Evolutionary conservation across 1,284 basidiomycete genomes (phyloP), one percentile per base, ranked within the genome.

Genomic region (Polyporus tsugae): DNA sequence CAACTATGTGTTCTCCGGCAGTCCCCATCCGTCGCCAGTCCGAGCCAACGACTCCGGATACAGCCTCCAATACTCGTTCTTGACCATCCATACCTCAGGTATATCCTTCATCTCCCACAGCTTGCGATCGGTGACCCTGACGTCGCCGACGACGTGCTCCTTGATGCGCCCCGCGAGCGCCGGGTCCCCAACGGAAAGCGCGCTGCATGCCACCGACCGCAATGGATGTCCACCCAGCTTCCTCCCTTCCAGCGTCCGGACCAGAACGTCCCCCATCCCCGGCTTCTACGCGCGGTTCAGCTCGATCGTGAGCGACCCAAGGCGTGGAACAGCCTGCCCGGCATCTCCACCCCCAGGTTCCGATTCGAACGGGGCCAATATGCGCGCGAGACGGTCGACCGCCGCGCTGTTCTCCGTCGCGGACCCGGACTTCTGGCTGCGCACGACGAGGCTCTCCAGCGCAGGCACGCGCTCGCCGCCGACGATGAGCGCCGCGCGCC

Each of bases 371-470:
- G 46, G 22, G n/a, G 22, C 10, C 46, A 49, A 11, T 9, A 10
- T 22, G 46, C 46, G 46, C 46, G 46, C 46, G 22, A 49, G n/a
- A 9, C 9, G 9, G n/a, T 22, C 46, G 10, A 49, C 6, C 46
- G 10, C 11, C 22, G 10, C 22, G 7, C 22, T 0, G 22, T 49
- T n/a, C 22, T 49, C 46, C 22, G 46, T 49, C 46, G 46, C 46
- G 3, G 46, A 49, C 46, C 46, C 46, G 4, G 46, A 6, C 46
- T 22, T 49, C 46, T 25, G 22, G 46, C 46, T 49, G n/a, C 46
- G 46, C n/a, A 49, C n/a, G n/a, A 49, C 46, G 46, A 49, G n/a
- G 46, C 22, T 49, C 46, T 49, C 46, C 9, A 49, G 46, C 46
- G 46, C 46, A 9, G 46, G n/a, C 46, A 11, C 22, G 6, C 46